Evolutionary conservation across 208 protist genomes (phyloP), one percentile per base, ranked within the genome.

Genomic region (Crithidia acanthocephali): DNA sequence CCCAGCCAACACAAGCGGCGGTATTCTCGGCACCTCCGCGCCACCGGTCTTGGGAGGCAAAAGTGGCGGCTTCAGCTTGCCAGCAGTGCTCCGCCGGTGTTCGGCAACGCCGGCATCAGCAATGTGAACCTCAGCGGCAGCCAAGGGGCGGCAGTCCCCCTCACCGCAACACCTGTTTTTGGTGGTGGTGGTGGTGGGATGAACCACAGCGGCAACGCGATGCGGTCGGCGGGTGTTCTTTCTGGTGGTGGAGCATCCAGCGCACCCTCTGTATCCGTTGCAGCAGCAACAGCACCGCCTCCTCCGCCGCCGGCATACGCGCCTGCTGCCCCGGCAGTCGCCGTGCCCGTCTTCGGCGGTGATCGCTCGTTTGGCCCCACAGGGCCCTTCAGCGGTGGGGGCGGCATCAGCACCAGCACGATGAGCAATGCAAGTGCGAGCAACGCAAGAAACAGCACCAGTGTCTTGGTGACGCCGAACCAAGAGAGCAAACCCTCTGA

Each of bases 1-100:
- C 23, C 9, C 52, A 4, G 23, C 58, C 20, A 65, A 37, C n/a
- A 23, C 44, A 25, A 44, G 23, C 42, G 66, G 51, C 25, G 68
- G 68, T 11, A 59, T 66, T 10, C 68, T 67, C 27, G 59, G 51
- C 51, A 23, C 22, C 13, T 22, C 68, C 9, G 61, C 48, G 7
- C 44, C n/a, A 16, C 55, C 50, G 10, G 37, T 52, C 2, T 40
- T 52, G 8, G 18, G 20, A 1, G 7, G 10, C 4, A 30, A 50
- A 22, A 20, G 11, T 33, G 45, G 18, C 22, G 32, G 42, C 2
- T 28, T 23, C 5, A 42, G 16, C 25, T 32, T 22, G 47, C 5
- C 56, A 56, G 30, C 61, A 37, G 25, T 30, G 59, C 28, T 7
- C n/a, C 28, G 2, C 59, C 59, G 5, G 40, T 53, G 8, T 53